Evolutionary conservation across 2,329 filamentous ascomycete species (phyloP).

Genomic region (Fusarium begoniae): DNA sequence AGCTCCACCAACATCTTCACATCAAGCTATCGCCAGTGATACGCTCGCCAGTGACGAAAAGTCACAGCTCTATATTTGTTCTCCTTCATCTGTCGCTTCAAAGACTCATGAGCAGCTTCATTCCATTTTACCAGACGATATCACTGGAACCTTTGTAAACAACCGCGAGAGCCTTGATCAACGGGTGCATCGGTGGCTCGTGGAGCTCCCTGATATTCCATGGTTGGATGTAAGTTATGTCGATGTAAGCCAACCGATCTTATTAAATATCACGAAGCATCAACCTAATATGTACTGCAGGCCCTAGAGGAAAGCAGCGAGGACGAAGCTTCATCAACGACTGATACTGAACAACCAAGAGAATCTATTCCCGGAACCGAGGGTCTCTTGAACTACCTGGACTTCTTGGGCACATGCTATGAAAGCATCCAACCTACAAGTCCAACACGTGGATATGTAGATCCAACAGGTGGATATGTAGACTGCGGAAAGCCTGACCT

Average conservation of each 20-base stretch:
- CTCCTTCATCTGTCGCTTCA: accelerated
- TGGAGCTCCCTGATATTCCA: neutral
- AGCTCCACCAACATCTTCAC: neutral
- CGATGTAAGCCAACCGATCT: neutral
- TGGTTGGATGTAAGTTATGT: neutral
- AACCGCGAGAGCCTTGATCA: accelerated
- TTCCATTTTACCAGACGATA: neutral
- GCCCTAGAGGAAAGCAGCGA: neutral
- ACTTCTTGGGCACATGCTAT: neutral
- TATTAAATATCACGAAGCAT: accelerated
- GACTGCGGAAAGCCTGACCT: neutral
- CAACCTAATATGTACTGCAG: neutral
- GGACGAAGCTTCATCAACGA: neutral
- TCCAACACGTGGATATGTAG: neutral
- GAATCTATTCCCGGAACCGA: neutral
- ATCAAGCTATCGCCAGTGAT: neutral
- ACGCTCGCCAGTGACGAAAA: neutral
- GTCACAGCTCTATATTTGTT: neutral
- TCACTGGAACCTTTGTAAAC: neutral
- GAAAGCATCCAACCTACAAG: neutral
- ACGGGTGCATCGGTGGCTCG: neutral
- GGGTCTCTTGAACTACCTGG: neutral
- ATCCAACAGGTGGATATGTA: neutral
- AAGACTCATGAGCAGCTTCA: accelerated
- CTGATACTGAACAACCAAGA: neutral